A percentile compares a stretch with the other conserved stretches of the same genome.
phyloP scores from a whole-genome alignment of 331 rosid genomes.

The Prunus yedoensis region DNA sequence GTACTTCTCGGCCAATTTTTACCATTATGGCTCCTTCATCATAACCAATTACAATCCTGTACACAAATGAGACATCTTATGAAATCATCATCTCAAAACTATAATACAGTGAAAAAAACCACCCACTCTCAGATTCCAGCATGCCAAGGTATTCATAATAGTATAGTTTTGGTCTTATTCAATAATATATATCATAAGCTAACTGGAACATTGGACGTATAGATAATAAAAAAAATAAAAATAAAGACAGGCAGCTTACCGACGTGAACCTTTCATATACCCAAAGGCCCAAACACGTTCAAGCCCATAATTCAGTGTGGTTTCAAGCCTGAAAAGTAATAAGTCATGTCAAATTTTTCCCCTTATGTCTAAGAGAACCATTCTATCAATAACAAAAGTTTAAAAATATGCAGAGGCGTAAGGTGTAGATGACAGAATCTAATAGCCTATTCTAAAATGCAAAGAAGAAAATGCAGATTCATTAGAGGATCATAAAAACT shows the following conservation, averaged over 20 bases:
- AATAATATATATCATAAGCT: not conserved
- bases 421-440: not conserved
- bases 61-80: not conserved
- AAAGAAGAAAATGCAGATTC: not conserved
- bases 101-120: not conserved
- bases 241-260: conserved; percentile 39
- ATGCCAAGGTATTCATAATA: not conserved
- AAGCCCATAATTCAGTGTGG: conserved; percentile 69
- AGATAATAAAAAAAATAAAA: not conserved
- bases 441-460: not conserved
- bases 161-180: not conserved
- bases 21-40: conserved; percentile 53
- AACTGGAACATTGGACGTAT: not conserved
- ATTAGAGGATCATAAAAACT: not conserved
- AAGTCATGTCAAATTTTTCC: not conserved
- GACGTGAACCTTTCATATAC: conserved; percentile 71
- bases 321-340: conserved; percentile 59
- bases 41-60: conserved; percentile 51
- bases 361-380: not conserved
- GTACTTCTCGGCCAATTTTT: conserved; percentile 52
- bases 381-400: not conserved
- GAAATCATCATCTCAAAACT: not conserved
- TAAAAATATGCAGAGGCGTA: not conserved
- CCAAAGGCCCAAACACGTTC: conserved; percentile 83
- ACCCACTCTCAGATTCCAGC: conserved; percentile 4